These are phyloP conservation scores for Clavulina sp. DNA, from an alignment of 768 basidiomycete genomes.

Conservation along the genomic window DNA sequence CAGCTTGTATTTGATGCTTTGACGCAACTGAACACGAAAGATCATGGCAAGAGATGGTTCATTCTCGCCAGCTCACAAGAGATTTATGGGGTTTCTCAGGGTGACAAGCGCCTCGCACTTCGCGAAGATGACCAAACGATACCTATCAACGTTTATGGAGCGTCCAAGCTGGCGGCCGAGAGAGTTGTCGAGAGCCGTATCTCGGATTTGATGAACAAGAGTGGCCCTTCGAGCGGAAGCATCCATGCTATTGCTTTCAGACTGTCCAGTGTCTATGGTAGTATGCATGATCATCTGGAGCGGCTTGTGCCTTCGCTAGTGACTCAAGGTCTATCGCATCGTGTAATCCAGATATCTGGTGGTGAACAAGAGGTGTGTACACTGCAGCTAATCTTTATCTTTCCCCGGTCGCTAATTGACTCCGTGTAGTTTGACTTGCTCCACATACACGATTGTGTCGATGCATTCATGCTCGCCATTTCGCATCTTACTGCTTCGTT, in stretches of 20 bases:
- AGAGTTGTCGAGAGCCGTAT: constrained; percentile 10
- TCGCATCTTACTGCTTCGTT: constrained; percentile 7
- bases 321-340: constrained; percentile 15
- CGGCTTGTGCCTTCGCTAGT: constrained; percentile 16
- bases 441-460: constrained; percentile 17
- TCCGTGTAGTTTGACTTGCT: constrained; percentile 16
- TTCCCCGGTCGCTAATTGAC: constrained; percentile 16
- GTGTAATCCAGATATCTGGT: constrained; percentile 17
- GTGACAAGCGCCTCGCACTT: background rate
- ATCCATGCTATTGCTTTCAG: constrained; percentile 14
- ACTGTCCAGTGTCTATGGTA: constrained; percentile 19
- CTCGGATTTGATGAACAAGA: background rate
- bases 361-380: constrained; percentile 10
- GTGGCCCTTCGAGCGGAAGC: background rate
- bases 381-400: constrained; percentile 5
- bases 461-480: constrained; percentile 15
- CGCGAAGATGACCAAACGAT: constrained; percentile 7
- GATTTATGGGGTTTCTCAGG: constrained; percentile 13
- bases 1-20: constrained; percentile 11
- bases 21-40: background rate
- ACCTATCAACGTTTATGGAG: constrained; percentile 14
- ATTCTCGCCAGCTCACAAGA: constrained; percentile 16
- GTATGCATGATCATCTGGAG: constrained; percentile 14
- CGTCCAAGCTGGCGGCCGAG: constrained; percentile 16
- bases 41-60: constrained; percentile 15